These are phyloP conservation scores for Pulveroboletus sp. DNA, from an alignment of 768 basidiomycete species.

Conservation along the genomic window DNA sequence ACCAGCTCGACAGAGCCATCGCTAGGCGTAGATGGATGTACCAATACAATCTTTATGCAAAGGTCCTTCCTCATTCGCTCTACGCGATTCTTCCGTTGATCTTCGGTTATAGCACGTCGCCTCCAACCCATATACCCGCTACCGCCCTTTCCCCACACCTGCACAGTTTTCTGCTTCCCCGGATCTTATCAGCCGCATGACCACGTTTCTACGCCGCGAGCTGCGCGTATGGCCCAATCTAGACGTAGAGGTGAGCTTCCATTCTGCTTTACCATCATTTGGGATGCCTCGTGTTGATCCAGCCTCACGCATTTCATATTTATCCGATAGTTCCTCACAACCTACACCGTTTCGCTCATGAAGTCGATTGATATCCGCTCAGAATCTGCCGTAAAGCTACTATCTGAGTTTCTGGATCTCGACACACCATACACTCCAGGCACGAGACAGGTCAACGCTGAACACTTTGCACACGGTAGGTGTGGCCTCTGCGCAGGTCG, in stretches of 20 bases:
- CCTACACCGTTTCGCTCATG: conserved; percentile 85
- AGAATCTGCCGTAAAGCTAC: conserved; percentile 75
- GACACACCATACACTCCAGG: conserved; percentile 56
- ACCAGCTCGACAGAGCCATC: conserved; percentile 74
- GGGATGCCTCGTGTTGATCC: conserved; percentile 2
- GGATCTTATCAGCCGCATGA: conserved; percentile 72
- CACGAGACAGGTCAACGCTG: conserved; percentile 63
- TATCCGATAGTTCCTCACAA: conserved; percentile 73
- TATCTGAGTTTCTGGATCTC: conserved; percentile 87
- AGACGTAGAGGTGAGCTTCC: conserved; percentile 74
- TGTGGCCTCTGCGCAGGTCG: conserved; percentile 1
- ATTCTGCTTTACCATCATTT: neutral
- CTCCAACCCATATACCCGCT: conserved; percentile 80
- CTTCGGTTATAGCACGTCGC: conserved; percentile 71
- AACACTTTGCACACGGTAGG: conserved; percentile 92
- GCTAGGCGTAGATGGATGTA: conserved; percentile 77
- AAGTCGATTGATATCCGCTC: conserved; percentile 91
- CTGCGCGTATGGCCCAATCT: conserved; percentile 82
- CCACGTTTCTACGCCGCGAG: conserved; percentile 78
- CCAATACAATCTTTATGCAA: conserved; percentile 73
- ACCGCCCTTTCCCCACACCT: conserved; percentile 87
- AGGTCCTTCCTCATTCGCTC: conserved; percentile 46
- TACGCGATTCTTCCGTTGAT: conserved; percentile 2
- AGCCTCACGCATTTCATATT: conserved; percentile 15
- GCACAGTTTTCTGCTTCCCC: conserved; percentile 75